Conservation (phyloP, 1,139 yeast genomes). For the Geotrichum candidum region DNA sequence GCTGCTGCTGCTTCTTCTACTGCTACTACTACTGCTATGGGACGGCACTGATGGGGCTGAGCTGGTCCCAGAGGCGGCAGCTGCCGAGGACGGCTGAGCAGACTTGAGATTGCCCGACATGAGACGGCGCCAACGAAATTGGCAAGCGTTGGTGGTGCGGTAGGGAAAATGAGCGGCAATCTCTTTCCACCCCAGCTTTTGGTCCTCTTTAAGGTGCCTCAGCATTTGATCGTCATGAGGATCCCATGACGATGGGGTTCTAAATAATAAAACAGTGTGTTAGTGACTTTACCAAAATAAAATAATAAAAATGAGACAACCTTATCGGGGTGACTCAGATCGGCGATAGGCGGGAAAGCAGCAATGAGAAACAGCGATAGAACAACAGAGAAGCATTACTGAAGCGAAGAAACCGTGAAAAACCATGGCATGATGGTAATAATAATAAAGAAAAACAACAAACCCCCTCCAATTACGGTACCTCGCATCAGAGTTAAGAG, state of each 20-base stretch:
- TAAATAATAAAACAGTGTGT: neutral
- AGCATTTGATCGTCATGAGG: slow-evolving; percentile 63
- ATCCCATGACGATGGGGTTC: slow-evolving; percentile 44
- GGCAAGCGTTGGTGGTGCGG: slow-evolving; percentile 77
- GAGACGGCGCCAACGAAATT: slow-evolving; percentile 71
- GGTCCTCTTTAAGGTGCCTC: slow-evolving; percentile 62
- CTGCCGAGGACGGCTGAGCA: neutral
- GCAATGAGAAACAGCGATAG: neutral
- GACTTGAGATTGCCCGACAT: slow-evolving; percentile 40
- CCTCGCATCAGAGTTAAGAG: too few species aligned
- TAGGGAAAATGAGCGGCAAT: slow-evolving; percentile 61
- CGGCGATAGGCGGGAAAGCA: neutral
- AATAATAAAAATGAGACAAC: neutral
- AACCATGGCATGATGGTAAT: too few species aligned
- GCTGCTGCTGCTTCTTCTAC: neutral
- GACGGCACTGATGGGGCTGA: slow-evolving; percentile 35
- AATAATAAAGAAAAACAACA: too few species aligned
- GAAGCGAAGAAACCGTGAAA: too few species aligned
- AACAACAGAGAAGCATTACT: neutral
- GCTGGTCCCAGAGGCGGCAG: too few species aligned
- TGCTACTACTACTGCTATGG: too few species aligned
- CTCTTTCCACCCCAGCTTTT: slow-evolving; percentile 75
- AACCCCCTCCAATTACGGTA: too few species aligned
- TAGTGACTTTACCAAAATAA: neutral
- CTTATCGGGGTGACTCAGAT: neutral